Evolutionary conservation across 768 basidiomycete genomes (phyloP).

Genomic region (Rossbeevera mucosa): DNA sequence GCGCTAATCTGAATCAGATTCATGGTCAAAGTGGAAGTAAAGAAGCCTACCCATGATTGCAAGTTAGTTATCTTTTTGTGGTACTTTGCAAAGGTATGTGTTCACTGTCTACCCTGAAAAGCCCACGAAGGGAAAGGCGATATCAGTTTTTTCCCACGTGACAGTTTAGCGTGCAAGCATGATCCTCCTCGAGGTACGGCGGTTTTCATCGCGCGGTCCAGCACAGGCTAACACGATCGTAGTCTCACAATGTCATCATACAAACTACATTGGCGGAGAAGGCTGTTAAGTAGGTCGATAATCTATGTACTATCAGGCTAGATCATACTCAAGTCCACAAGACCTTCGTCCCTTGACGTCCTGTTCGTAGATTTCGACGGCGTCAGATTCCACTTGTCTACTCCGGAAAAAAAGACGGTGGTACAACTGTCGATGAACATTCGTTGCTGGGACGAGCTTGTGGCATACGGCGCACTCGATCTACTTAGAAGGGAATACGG

Average conservation of each 20-base stretch:
- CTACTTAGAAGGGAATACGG: conserved; percentile 84
- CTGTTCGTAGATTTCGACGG: conserved; percentile 98
- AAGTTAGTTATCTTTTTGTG: conserved; percentile 9
- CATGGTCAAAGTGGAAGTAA: not conserved
- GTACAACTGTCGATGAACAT: conserved; percentile 94
- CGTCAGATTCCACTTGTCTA: conserved; percentile 90
- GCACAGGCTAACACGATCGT: conserved; percentile 11
- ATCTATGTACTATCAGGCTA: not conserved
- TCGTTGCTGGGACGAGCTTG: conserved; percentile 94
- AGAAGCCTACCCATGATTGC: conserved; percentile 26
- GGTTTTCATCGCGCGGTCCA: not conserved
- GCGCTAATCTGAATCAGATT: conserved; percentile 47
- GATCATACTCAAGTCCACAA: conserved; percentile 32
- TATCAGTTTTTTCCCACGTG: conserved; percentile 28
- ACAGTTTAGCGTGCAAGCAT: conserved; percentile 35
- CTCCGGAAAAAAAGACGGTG: conserved; percentile 76
- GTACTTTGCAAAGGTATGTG: conserved; percentile 7
- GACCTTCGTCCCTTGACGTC: conserved; percentile 88
- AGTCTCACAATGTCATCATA: conserved; percentile 93
- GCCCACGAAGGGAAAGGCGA: conserved; percentile 22
- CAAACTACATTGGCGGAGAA: conserved; percentile 86
- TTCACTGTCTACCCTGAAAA: conserved; percentile 5
- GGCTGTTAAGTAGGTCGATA: conserved; percentile 62
- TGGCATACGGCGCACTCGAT: conserved; percentile 77
- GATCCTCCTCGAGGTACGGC: conserved; percentile 79